Evolutionary conservation across 1,284 basidiomycete genomes (phyloP).

Genomic region (Thecaphora thlaspeos): DNA sequence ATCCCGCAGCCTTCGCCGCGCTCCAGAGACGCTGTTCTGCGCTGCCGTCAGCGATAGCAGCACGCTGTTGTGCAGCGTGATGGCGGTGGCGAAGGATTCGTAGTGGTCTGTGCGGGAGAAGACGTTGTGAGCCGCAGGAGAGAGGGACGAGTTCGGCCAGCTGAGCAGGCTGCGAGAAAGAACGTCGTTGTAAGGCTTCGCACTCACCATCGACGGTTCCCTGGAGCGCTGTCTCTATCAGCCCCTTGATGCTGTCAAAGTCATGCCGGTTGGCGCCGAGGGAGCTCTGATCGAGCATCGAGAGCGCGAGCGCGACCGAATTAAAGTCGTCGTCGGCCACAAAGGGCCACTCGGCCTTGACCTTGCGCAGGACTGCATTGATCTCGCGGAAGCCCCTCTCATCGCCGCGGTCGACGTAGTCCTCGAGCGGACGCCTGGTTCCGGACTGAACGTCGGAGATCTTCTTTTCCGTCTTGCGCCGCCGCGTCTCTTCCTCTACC

Average conservation of each 20-base stretch:
- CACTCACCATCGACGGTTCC: slow-evolving; percentile 49
- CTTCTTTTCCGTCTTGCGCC: slow-evolving; percentile 37
- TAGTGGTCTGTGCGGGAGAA: slow-evolving; percentile 37
- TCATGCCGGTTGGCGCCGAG: slow-evolving; percentile 39
- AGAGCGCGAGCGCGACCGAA: slow-evolving; percentile 46
- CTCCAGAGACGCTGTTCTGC: slow-evolving; percentile 43
- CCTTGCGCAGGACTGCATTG: slow-evolving; percentile 55
- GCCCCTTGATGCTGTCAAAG: slow-evolving; percentile 45
- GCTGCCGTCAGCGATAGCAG: slow-evolving; percentile 36
- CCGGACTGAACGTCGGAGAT: slow-evolving; percentile 33
- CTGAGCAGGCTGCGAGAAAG: too few relatives aligned
- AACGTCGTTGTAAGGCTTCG: too few relatives aligned
- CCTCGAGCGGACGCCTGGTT: slow-evolving; percentile 20
- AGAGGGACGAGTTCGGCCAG: too few relatives aligned
- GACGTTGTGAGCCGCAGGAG: too few relatives aligned
- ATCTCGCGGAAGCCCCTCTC: slow-evolving; percentile 44
- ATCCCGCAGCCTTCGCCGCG: slow-evolving; percentile 41
- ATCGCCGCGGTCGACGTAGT: slow-evolving; percentile 40
- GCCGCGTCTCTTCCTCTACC: slow-evolving; percentile 44
- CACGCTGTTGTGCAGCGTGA: slow-evolving; percentile 54
- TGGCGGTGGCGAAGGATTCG: slow-evolving; percentile 56
- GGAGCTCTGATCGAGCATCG: slow-evolving; percentile 50
- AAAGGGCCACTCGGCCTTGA: slow-evolving; percentile 53
- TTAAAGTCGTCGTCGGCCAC: slow-evolving; percentile 54
- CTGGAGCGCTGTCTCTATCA: slow-evolving; percentile 50